phyloP scores from a whole-genome alignment of 345 rosid species.

The Lepidium aucheri region DNA sequence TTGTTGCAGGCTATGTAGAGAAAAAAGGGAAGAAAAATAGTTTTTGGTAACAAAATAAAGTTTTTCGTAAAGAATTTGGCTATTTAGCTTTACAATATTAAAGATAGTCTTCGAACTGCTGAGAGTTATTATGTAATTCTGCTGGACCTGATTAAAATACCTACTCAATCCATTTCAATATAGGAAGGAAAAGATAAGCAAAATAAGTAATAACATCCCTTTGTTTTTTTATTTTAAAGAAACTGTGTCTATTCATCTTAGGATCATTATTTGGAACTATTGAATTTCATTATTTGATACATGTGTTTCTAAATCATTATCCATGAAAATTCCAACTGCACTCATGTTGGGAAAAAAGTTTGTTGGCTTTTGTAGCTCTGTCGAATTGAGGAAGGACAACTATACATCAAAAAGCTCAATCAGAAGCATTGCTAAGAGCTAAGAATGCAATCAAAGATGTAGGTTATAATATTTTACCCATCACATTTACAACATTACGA shows the following conservation, averaged over 20 bases:
- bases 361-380: too few relatives aligned
- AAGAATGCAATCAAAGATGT: too few relatives aligned
- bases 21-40: slow-evolving; percentile 54
- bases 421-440: too few relatives aligned
- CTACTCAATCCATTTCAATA: slow-evolving; percentile 10
- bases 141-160: slow-evolving; percentile 1
- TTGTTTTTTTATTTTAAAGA: background rate
- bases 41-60: slow-evolving; percentile 22
- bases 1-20: too few relatives aligned
- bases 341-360: background rate
- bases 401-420: too few relatives aligned
- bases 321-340: too few relatives aligned
- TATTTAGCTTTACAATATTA: slow-evolving; percentile 11
- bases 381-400: too few relatives aligned
- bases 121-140: slow-evolving; percentile 16
- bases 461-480: too few relatives aligned
- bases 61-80: slow-evolving; percentile 26
- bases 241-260: background rate
- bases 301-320: background rate
- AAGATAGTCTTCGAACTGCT: too few relatives aligned
- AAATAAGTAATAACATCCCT: background rate
- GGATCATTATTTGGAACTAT: too few relatives aligned
- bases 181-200: background rate
- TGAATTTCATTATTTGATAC: background rate
- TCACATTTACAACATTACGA: too few relatives aligned